Base-by-base conservation (phyloP, 768 basidiomycete species). In the Lentinus brumalis region DNA sequence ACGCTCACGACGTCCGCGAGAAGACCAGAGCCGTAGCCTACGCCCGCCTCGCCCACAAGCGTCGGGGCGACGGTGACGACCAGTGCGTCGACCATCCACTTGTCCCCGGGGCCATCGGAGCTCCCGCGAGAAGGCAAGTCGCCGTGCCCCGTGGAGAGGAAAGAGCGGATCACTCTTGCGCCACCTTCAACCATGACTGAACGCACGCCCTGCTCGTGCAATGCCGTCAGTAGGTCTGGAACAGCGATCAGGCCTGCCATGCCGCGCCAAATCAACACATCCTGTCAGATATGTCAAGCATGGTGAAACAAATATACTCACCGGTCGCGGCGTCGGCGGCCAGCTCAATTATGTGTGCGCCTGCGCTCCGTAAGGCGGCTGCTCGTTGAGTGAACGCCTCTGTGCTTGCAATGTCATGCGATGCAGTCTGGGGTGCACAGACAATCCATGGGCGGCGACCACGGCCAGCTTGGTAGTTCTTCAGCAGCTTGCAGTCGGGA, bases 171-270 rank as follows among this genome's bases (percentile, higher is more conserved):
- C 63, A 99, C 80, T 9, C 77, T 75, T 9, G 93, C 90, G 15
- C 97, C 97, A 54, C 97, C 97, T 77, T 99, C 97, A 6, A 98
- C 91, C 96, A 99, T 99, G 56, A 98, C 76, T 11, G 87, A 88
- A 11, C 75, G 74, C 62, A 96, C 78, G 3, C 84, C 86, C n/a
- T 80, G 75, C 11, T 74, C 72, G n/a, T 74, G 74, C 29, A 97
- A 77, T 7, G 75, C 74, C 12, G 64, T 67, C 5, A 95, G 82
- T 16, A 92, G 71, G 5, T 70, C 69, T 3, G 74, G 69, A 32
- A 91, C 73, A 30, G 81, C 75, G 18, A 88, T 70, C 29, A 67
- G 56, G 39, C 76, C 80, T 79, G 64, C 57, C 35, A 29, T 8
- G 35, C 35, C 35, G 11, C 6, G 35, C 35, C 35, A 35, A 35